A percentile compares a stretch with the other conserved stretches of the same genome.
Evolutionary conservation across 1,284 basidiomycete genomes (phyloP).

Genomic region (Nidula niveotomentosa): DNA sequence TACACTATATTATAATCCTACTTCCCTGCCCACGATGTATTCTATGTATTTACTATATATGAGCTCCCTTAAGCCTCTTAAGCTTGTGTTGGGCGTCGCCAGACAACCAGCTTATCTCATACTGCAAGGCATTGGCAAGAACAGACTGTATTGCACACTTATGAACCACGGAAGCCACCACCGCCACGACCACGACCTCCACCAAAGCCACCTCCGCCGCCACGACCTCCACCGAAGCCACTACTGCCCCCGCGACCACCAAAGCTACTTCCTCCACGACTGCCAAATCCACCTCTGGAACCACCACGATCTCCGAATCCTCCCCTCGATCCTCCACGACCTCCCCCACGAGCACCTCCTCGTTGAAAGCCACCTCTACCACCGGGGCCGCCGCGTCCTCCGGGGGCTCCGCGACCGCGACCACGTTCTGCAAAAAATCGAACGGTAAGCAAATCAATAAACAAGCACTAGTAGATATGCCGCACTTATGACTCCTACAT

Average conservation of each 20-base stretch:
- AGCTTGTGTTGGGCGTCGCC: no score
- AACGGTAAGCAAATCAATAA: conserved; percentile 10
- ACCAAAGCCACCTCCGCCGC: no score
- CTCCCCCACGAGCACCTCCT: conserved; percentile 27
- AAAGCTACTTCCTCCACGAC: conserved; percentile 26
- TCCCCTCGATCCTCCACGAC: conserved; percentile 31
- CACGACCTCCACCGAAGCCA: conserved; percentile 32
- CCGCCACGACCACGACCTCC: no score
- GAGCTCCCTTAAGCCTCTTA: no score
- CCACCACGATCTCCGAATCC: conserved; percentile 28
- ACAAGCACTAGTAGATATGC: conserved; percentile 1
- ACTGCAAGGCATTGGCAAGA: no score
- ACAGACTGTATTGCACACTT: no score
- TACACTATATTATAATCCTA: no score
- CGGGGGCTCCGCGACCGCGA: conserved; percentile 28
- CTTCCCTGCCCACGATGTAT: no score
- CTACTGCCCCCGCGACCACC: conserved; percentile 36
- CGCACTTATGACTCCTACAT: no score
- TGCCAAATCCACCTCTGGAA: conserved; percentile 22
- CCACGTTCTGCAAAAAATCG: conserved; percentile 48
- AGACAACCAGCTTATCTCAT: no score
- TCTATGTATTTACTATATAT: no score
- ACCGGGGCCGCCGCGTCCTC: conserved; percentile 42
- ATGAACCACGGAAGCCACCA: conserved; percentile 45
- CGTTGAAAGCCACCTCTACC: conserved; percentile 35